phyloP scores from a whole-genome alignment of 1,284 basidiomycete genomes.

The Agroathelia rolfsii region DNA sequence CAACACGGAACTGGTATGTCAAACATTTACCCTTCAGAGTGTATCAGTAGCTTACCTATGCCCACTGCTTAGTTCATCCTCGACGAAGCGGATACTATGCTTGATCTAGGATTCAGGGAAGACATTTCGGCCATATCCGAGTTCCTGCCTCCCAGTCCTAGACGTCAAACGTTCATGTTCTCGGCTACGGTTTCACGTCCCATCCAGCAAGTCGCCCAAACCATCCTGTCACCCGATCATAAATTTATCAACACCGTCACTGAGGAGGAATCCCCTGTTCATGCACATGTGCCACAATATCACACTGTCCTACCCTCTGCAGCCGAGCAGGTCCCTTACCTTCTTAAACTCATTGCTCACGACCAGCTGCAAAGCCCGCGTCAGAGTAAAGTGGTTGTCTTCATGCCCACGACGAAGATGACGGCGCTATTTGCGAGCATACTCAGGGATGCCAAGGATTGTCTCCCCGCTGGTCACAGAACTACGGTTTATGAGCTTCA shows the following conservation, averaged over 20 bases:
- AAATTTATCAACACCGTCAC: constrained; percentile 55
- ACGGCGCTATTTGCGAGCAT: constrained; percentile 69
- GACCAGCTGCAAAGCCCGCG: constrained; percentile 77
- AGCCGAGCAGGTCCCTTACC: constrained; percentile 68
- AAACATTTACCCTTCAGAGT: constrained; percentile 4
- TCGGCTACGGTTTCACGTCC: constrained; percentile 74
- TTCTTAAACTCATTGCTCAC: constrained; percentile 77
- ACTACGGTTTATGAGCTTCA: constrained; percentile 80
- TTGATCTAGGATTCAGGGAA: constrained; percentile 94
- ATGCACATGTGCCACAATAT: constrained; percentile 79
- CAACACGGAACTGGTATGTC: constrained; percentile 50
- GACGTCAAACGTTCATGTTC: constrained; percentile 90
- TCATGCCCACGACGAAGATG: constrained; percentile 85
- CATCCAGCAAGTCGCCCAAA: constrained; percentile 54
- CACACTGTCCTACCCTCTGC: constrained; percentile 65
- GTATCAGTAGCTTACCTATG: constrained; percentile 3
- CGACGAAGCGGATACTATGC: constrained; percentile 92
- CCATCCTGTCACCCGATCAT: constrained; percentile 44
- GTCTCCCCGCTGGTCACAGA: constrained; percentile 37
- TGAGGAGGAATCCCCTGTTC: constrained; percentile 48
- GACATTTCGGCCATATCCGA: constrained; percentile 75
- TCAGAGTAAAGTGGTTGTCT: constrained; percentile 77
- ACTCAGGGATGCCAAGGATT: constrained; percentile 32
- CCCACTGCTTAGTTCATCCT: constrained; percentile 59
- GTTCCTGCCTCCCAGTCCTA: constrained; percentile 54